These are phyloP conservation scores for Cystofilobasidium macerans DNA, from an alignment of 768 basidiomycete genomes.

Conservation along the genomic window DNA sequence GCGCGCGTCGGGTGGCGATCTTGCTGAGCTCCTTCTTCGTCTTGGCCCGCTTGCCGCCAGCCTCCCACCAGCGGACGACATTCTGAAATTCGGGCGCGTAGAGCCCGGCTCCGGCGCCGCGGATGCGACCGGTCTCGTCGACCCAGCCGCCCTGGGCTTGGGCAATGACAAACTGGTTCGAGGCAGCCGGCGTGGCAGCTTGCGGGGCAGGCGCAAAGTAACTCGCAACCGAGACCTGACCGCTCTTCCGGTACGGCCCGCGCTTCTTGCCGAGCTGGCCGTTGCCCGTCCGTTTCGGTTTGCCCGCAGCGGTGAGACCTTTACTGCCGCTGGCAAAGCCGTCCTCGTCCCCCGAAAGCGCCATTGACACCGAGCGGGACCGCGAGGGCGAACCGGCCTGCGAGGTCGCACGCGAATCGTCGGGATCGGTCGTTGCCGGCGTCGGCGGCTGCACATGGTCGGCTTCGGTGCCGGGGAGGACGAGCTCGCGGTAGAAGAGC, in stretches of 20 bases:
- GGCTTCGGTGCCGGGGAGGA: slow-evolving; percentile 7
- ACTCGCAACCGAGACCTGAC: neutral
- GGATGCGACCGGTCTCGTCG: slow-evolving; percentile 12
- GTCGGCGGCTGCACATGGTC: neutral
- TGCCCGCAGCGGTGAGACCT: neutral
- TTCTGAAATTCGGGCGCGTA: neutral
- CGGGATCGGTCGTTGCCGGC: neutral
- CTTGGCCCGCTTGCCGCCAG: slow-evolving; percentile 16
- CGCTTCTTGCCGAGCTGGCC: slow-evolving; percentile 24
- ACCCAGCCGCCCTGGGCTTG: slow-evolving; percentile 7
- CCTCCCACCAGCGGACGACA: slow-evolving; percentile 22
- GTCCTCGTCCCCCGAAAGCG: slow-evolving; percentile 1
- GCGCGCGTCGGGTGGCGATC: slow-evolving; percentile 1
- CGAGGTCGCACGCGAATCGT: neutral
- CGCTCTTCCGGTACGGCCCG: slow-evolving; percentile 19
- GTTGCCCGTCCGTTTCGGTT: slow-evolving; percentile 4
- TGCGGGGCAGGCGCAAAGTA: neutral
- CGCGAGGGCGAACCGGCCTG: neutral
- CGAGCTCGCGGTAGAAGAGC: slow-evolving; percentile 11
- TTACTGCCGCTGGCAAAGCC: slow-evolving; percentile 1
- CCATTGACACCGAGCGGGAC: neutral
- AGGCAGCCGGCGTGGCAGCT: neutral
- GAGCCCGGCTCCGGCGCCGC: slow-evolving; percentile 10
- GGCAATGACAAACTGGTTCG: neutral
- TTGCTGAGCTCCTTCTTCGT: slow-evolving; percentile 23